Evolutionary conservation across 345 rosid genomes (phyloP), one percentile per base, ranked within the genome.

Genomic region (Limnanthes douglasii): DNA sequence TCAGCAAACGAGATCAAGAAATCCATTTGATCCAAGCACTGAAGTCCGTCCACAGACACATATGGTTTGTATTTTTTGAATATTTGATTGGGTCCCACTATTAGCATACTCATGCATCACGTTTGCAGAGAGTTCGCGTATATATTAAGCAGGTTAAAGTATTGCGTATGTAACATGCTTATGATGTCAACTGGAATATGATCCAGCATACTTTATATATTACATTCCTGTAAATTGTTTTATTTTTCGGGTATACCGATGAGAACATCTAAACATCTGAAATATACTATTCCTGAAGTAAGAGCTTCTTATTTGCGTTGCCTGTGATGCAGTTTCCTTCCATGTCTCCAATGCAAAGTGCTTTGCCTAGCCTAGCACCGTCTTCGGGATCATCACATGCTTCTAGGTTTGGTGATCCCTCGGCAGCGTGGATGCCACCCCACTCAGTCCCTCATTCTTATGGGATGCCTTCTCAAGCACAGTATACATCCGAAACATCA

Each of bases 1-100:
- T 18, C 80, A 56, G 50, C 53, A 52, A 45, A 48, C 78, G 18
- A 62, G 46, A 33, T 80, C 98, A 7, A 39, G 59, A 43, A 90
- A 90, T 66, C 98, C 98, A 39, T 90, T 90, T 71, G 96, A 90
- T 57, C 36, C 56, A 28, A 50, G 24, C 49, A 50, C 36, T 21
- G 86, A 73, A 44, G 59, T 80, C 12, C 50, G 68, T 22, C 46
- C 56, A 21, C 95, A 61, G 50, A 51, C 62, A 35, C 84, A 65
- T 51, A 35, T 54, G 18, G 97, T 88, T 68, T 37, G 81, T 50
- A n/a, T 6, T 24, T 55, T 43, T 40, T 15, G 17, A 43, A 53
- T 35, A 21, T 56, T 45, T 15, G 8, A 58, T 48, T 35, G 6
- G 15, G 14, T 11, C 2, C 29, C 10, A 30, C 15, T 22, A 25